Percentiles rank a stretch among this genome's conserved stretches.
These are phyloP conservation scores for Monosporozyma yasuniensis DNA, from an alignment of 805 yeast genomes.

Conservation along the genomic window DNA sequence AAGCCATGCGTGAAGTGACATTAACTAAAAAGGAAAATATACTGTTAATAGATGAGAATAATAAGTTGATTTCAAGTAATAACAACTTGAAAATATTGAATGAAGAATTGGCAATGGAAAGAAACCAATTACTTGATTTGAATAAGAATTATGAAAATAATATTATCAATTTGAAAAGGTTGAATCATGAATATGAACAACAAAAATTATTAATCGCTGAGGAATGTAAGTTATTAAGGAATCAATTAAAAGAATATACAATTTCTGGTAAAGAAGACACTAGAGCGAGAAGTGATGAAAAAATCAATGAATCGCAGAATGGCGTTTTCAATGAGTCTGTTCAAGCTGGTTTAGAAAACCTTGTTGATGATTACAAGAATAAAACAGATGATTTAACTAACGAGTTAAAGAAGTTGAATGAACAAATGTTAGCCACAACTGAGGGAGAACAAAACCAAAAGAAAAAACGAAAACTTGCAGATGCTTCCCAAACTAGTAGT, in stretches of 20 bases:
- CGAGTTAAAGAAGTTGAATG: conserved; percentile 30
- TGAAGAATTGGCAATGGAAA: conserved; percentile 32
- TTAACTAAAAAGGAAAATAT: conserved; percentile 34
- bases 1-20: conserved; percentile 34
- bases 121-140: conserved; percentile 31
- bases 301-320: too few relatives aligned
- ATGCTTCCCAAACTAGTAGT: conserved; percentile 12
- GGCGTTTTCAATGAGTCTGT: not conserved
- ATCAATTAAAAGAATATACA: conserved; percentile 36
- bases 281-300: conserved; percentile 5
- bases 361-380: conserved; percentile 48
- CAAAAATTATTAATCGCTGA: conserved; percentile 45
- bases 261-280: conserved; percentile 9
- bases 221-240: conserved; percentile 50
- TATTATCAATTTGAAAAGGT: conserved; percentile 25
- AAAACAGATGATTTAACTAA: conserved; percentile 40
- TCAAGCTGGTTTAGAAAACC: conserved; percentile 15
- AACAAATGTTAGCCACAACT: conserved; percentile 15
- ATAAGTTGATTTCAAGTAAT: conserved; percentile 19
- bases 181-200: conserved; percentile 40
- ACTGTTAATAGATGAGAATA: conserved; percentile 29
- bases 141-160: conserved; percentile 19
- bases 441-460: conserved; percentile 8
- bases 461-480: conserved; percentile 27
- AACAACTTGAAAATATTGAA: conserved; percentile 23